Evolutionary conservation across 495 filamentous ascomycete species (phyloP), one percentile per base, ranked within the genome.

Genomic region (Podospora sp.): DNA sequence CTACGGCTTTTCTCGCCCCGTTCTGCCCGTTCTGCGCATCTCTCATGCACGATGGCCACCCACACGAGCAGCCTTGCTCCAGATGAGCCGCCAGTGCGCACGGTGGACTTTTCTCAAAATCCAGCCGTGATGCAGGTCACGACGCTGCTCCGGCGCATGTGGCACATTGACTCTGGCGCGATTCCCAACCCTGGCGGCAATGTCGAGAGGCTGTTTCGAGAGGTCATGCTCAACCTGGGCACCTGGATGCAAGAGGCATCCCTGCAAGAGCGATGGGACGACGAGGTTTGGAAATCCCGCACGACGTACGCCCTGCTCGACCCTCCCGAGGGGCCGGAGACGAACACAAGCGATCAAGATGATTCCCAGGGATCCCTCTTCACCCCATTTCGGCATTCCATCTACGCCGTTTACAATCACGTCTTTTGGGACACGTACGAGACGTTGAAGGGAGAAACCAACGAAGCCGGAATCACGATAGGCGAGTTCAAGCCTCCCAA

Each of bases 401-500:
- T 69, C 20, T 65, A 69, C 50, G n/a, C 3, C 1, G 8, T 50
- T 1, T 69, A 65, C 58, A 65, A 69, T 21, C 55, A 69, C 21
- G 21, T 69, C 62, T 69, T 69, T 53, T 65, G 25, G 25, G 62
- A 65, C 50, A 49, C 52, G 16, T 65, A 69, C 29, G 8, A 65
- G 6, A 20, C 40, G 11, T 49, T 69, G 12, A 61, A 65, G 25
- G 24, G 55, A 18, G 18, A 20, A 33, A 11, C 26, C 21, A 27
- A 49, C 5, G 7, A 2, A 29, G 11, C 33, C 25, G 14, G 60
- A 24, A 9, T 62, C 0, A 25, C 59, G 6, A 53, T 69, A n/a
- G 67, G 62, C 18, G 67, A 65, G 56, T 69, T 69, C 56, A 65
- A 57, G 46, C 62, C 62, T 27, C 67, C 67, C 33, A 65, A 24